Evolutionary conservation across 441 rosid species (phyloP), one percentile per base, ranked within the genome.

Genomic region (Gossypium davidsonii): DNA sequence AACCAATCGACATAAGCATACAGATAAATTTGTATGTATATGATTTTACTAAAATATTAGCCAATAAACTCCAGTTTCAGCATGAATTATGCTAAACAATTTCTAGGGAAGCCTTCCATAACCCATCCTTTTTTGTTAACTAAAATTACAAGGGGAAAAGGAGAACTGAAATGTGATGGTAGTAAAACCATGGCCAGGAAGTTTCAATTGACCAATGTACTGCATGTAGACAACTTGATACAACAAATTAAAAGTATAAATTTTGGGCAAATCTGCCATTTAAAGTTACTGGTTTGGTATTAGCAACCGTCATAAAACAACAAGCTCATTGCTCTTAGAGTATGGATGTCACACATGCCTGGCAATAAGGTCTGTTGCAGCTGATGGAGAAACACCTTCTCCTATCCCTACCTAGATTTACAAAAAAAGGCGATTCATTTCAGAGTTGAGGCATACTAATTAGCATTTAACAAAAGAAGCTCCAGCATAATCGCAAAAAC

Each of bases 331-430:
- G 55, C 67, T 72, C 55, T 56, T 25, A 59, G 63, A 74, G 78
- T 78, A 65, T 74, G 71, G 60, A 60, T 53, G 53, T 80, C 68
- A 81, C 73, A 85, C 89, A 75, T 86, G 87, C 97, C 97, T 91
- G 80, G 96, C 97, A 77, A 91, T 94, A 74, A 94, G 97, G 80
- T 91, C 97, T 25, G 98, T 94, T 6, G 98, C 98, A 58, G 98
- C 96, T 4, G 98, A 94, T 1, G 98, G 98, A 74, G 98, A 94
- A 80, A 94, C 96, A 60, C 98, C 98, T 88, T 91, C 98, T 75
- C 98, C 98, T 73, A 94, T 91, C 74, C 98, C 98, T 59, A 94
- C 98, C 98, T 94, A 81, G 79, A 81, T 79, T 75, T 69, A 39
- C 52, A 79, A 53, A 17, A 17, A 73, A 79, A 75, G 31, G 69